phyloP scores from a whole-genome alignment of 2,329 filamentous ascomycete genomes.

The Alternaria sp. region DNA sequence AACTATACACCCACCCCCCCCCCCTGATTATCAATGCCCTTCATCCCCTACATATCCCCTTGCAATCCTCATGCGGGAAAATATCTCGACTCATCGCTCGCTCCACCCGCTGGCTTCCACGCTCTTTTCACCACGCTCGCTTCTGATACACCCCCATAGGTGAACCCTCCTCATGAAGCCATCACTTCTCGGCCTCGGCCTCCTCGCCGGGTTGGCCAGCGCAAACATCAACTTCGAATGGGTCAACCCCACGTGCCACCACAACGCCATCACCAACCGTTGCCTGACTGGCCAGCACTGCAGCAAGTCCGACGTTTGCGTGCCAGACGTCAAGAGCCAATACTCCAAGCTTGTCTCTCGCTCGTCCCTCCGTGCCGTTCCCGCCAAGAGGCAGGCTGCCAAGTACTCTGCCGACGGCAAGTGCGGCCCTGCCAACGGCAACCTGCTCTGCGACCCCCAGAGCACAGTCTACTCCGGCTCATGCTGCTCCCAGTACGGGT shows the following conservation, averaged over 20 bases:
- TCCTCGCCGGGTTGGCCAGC: slow-evolving; percentile 48
- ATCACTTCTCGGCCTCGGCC: slow-evolving; percentile 40
- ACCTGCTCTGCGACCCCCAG: slow-evolving; percentile 55
- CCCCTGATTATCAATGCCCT: slow-evolving; percentile 1
- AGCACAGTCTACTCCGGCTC: slow-evolving; percentile 56
- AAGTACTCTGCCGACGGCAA: slow-evolving; percentile 53
- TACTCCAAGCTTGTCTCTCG: slow-evolving; percentile 36
- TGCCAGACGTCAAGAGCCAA: slow-evolving; percentile 32
- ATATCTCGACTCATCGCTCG: slow-evolving; percentile 1
- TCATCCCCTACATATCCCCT: not conserved
- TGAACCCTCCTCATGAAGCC: slow-evolving; percentile 40
- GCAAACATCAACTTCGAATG: slow-evolving; percentile 61
- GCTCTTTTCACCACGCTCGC: slow-evolving; percentile 1
- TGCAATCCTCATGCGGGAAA: slow-evolving; percentile 5
- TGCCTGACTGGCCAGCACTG: slow-evolving; percentile 54
- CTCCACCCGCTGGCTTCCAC: slow-evolving; percentile 26
- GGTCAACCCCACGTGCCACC: slow-evolving; percentile 57
- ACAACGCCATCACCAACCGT: slow-evolving; percentile 25
- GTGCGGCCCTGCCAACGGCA: slow-evolving; percentile 53
- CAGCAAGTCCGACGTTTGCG: slow-evolving; percentile 40
- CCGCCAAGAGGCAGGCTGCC: slow-evolving; percentile 41
- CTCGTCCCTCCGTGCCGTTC: slow-evolving; percentile 32
- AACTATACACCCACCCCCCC: slow-evolving; percentile 4
- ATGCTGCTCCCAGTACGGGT: slow-evolving; percentile 57
- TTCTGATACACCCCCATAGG: slow-evolving; percentile 13